phyloP scores from a whole-genome alignment of 169 alveolate genomes.

The Plasmodium yoelii region DNA sequence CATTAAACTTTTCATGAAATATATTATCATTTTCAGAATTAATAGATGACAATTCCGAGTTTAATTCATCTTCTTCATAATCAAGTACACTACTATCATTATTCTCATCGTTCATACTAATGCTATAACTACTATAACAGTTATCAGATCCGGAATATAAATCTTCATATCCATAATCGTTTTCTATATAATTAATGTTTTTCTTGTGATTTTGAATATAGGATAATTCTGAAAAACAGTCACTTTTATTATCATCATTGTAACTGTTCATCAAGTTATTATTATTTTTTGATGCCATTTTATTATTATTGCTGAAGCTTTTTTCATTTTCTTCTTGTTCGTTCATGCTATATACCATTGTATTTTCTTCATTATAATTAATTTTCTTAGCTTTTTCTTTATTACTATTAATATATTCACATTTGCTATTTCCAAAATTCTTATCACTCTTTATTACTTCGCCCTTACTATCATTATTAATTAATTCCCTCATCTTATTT shows the following conservation, averaged over 20 bases:
- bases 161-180: neutral
- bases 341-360: neutral
- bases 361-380: neutral
- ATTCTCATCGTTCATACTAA: neutral
- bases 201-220: conserved; percentile 21
- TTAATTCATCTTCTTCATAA: conserved; percentile 21
- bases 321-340: neutral
- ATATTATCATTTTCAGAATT: conserved; percentile 44
- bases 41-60: conserved; percentile 21
- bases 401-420: neutral
- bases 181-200: neutral
- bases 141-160: neutral
- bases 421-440: neutral
- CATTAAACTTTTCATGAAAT: conserved; percentile 62
- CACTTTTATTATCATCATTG: conserved; percentile 27
- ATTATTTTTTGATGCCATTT: neutral
- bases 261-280: neutral
- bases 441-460: neutral
- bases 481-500: conserved; percentile 62
- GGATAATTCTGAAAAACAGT: conserved; percentile 35
- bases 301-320: conserved; percentile 1
- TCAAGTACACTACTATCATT: conserved; percentile 5
- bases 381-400: neutral
- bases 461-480: conserved; percentile 19
- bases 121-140: neutral